These are phyloP conservation scores for Botrytis pseudocinerea DNA, from an alignment of 2,329 filamentous ascomycete species.

Conservation along the genomic window DNA sequence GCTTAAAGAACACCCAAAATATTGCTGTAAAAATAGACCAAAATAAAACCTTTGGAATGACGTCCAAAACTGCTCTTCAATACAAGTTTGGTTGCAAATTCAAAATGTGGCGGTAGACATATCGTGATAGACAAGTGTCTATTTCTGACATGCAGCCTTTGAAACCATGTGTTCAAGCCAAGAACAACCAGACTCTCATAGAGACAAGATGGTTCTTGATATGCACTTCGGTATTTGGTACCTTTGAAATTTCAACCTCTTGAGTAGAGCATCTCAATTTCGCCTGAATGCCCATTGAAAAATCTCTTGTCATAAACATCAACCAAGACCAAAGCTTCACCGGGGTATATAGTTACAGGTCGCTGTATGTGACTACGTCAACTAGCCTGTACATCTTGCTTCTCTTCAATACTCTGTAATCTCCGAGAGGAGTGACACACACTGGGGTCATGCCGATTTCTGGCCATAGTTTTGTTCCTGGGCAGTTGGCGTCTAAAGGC, in stretches of 20 bases:
- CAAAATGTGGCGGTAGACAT: neutral
- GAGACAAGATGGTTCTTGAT: neutral
- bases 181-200: neutral
- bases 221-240: neutral
- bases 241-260: neutral
- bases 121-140: slow-evolving; percentile 5
- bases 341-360: neutral
- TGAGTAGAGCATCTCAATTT: neutral
- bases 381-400: neutral
- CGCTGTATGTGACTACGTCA: neutral
- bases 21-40: neutral
- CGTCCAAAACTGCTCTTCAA: neutral
- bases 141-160: neutral
- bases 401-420: neutral
- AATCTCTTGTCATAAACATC: too few relatives aligned
- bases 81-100: neutral
- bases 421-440: neutral
- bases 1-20: neutral
- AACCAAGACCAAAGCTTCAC: neutral
- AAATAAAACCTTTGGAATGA: neutral
- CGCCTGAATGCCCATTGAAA: neutral
- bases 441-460: neutral
- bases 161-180: neutral
- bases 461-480: neutral
- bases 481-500: neutral